Evolutionary conservation across 1,284 basidiomycete species (phyloP).

Genomic region (Polyporus tsugae): DNA sequence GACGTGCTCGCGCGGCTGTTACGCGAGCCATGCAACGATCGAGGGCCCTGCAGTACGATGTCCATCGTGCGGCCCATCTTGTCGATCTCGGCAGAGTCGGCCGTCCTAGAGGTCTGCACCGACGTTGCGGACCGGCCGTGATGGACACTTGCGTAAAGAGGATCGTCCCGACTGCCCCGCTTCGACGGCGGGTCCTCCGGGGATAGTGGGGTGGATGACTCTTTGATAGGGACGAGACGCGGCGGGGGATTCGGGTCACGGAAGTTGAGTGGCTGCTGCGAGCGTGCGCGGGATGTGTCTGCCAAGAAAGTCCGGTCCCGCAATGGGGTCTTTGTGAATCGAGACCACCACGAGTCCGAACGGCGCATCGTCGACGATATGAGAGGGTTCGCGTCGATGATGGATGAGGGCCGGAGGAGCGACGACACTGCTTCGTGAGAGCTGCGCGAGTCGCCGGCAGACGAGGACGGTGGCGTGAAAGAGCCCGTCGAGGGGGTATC

Average conservation of each 20-base stretch:
- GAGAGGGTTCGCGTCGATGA: conserved; percentile 48
- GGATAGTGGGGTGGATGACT: conserved; percentile 47
- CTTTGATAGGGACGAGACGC: conserved; percentile 62
- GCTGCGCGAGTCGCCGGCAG: conserved; percentile 32
- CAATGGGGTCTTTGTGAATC: conserved; percentile 51
- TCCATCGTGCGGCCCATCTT: conserved; percentile 69
- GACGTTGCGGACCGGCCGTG: conserved; percentile 40
- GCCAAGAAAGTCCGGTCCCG: conserved; percentile 47
- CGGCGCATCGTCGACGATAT: conserved; percentile 45
- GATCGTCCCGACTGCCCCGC: conserved; percentile 23
- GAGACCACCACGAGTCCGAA: conserved; percentile 56
- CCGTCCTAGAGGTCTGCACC: conserved; percentile 46
- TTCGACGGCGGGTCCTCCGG: conserved; percentile 20
- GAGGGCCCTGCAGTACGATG: conserved; percentile 64
- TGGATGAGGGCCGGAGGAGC: conserved; percentile 46
- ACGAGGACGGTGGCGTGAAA: conserved; percentile 22
- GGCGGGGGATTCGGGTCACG: conserved; percentile 79
- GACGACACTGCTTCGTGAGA: conserved; percentile 41
- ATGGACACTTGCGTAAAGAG: conserved; percentile 34
- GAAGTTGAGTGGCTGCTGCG: conserved; percentile 52
- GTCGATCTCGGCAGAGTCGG: conserved; percentile 72
- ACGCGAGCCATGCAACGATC: conserved; percentile 44
- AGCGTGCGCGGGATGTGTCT: conserved; percentile 29
- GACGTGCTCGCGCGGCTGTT: conserved; percentile 30
- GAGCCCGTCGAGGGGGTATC: conserved; percentile 32